Base-by-base conservation (phyloP, 352 stramenopile species). In the Phytophthora multivora region DNA sequence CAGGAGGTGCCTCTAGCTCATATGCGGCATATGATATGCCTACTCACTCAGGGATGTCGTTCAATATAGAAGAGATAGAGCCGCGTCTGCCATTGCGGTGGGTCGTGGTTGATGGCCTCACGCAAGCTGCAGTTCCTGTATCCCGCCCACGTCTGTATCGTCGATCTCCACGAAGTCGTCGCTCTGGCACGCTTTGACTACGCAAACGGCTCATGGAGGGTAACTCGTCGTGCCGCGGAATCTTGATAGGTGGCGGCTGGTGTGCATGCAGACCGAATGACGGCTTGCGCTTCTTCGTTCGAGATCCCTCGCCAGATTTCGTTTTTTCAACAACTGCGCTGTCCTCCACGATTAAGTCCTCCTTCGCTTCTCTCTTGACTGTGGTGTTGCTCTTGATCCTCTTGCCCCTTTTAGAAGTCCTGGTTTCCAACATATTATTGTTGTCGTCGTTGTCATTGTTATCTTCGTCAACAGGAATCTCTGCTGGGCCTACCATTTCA, bases 31-130 rank as follows among this genome's bases (percentile, higher is more conserved):
- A n/a, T n/a, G n/a, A n/a, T n/a, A n/a, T n/a, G n/a, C n/a, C n/a
- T 42, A 33, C 28, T 85, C 59, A 82, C 67, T 80, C 69, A 15
- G 57, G 48, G 6, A 72, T 69, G 33, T 83, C 75, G 55, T 81
- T 88, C 48, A 91, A 74, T 62, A 91, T 89, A 25, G 82, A 89
- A 39, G 76, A 87, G 41, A 91, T 91, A 21, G 79, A 89, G 38
- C 80, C 79, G 18, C 82, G 82, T 26, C 76, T 79, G 31, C 78
- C 75, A 53, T 77, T 85, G 43, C 73, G 71, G 6, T 83, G 75
- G 52, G 73, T 89, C 31, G 75, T 83, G 0, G 79, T 91, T 12
- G 77, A 84, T 30, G 81, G 79, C 6, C 77, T 67, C 47, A 77
- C 66, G 16, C 54, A 54, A 9, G 31, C 21, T 12, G 49, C 38